Conservation (phyloP, 176 grass and related monocot genomes). For the Triticum timopheevii region DNA sequence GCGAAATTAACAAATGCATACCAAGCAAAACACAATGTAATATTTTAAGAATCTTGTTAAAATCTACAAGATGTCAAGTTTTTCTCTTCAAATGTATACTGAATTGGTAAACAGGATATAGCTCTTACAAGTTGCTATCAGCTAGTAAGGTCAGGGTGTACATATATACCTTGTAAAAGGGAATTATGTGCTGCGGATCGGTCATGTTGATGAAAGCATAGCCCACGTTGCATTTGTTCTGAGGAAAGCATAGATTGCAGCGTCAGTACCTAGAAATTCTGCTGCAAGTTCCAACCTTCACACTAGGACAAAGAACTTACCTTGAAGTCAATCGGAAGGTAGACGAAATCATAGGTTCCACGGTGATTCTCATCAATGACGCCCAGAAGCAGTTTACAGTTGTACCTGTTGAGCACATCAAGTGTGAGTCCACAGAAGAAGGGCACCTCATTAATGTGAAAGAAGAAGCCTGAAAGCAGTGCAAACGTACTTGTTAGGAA, state of each 20-base stretch:
- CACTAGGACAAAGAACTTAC: slow-evolving; percentile 26
- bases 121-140: background rate
- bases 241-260: slow-evolving; percentile 31
- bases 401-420: slow-evolving; percentile 62
- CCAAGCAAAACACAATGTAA: background rate
- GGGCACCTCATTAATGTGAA: background rate
- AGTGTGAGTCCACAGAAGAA: slow-evolving; percentile 6
- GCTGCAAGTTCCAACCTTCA: background rate
- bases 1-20: background rate
- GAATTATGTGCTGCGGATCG: slow-evolving; percentile 79
- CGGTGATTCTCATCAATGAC: slow-evolving; percentile 92
- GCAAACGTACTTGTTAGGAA: slow-evolving; percentile 84
- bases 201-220: slow-evolving; percentile 99
- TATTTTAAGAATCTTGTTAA: background rate
- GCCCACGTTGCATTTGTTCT: slow-evolving; percentile 99
- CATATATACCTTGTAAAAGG: slow-evolving; percentile 77
- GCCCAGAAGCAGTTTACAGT: slow-evolving; percentile 80
- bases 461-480: background rate
- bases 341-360: slow-evolving; percentile 99
- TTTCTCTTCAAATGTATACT: background rate
- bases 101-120: background rate
- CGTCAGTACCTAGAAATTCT: slow-evolving; percentile 26
- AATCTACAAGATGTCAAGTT: background rate
- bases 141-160: background rate
- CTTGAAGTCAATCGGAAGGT: slow-evolving; percentile 99